Percentiles rank a stretch among this genome's conserved stretches.
These are phyloP conservation scores for Flaveria ramosissima DNA, from an alignment of 129 eudicot species.

Conservation along the genomic window DNA sequence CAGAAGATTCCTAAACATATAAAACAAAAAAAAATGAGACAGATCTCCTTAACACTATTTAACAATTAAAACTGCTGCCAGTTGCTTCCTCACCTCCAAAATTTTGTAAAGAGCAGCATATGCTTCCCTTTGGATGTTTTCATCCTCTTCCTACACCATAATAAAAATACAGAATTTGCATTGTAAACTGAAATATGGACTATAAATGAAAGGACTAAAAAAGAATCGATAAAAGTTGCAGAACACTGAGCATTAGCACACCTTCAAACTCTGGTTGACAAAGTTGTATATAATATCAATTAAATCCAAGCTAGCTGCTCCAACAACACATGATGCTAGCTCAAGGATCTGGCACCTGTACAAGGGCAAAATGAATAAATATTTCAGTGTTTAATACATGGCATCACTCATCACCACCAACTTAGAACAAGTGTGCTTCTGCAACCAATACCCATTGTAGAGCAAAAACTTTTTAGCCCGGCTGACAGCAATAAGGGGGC, in stretches of 20 bases:
- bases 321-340: conserved; percentile 71
- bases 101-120: conserved; percentile 64
- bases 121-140: conserved; percentile 58
- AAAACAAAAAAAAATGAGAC: conserved; percentile 22
- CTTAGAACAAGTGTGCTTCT: conserved; percentile 3
- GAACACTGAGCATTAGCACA: conserved; percentile 29
- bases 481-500: not conserved
- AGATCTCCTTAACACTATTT: not conserved
- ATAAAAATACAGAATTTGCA: conserved; percentile 8
- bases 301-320: conserved; percentile 68
- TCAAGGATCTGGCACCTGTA: conserved; percentile 65
- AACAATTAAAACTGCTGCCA: not conserved
- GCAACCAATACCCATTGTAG: not conserved
- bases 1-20: conserved; percentile 61
- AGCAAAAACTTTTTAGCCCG: not conserved
- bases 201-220: conserved; percentile 4
- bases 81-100: conserved; percentile 62
- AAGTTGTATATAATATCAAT: conserved; percentile 56
- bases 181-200: not conserved
- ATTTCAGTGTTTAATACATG: not conserved
- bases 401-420: conserved; percentile 13
- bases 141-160: conserved; percentile 58
- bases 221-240: not conserved
- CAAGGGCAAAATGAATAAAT: conserved; percentile 1
- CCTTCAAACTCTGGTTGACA: conserved; percentile 73